Conservation (phyloP, 306 rosid species). For the Gleditsia sinensis region DNA sequence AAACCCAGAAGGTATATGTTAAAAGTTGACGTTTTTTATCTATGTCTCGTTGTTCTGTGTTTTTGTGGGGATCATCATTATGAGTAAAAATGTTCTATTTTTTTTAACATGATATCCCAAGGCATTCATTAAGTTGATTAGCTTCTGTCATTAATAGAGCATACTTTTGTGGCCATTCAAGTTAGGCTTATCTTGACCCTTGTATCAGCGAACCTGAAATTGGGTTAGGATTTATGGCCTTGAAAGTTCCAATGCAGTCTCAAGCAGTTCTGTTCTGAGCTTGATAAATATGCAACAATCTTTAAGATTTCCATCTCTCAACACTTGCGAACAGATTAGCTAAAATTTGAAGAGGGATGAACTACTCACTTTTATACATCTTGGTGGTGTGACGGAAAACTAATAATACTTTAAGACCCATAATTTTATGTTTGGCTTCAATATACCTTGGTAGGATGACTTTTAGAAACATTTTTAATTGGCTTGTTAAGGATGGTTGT, state of each 20-base stretch:
- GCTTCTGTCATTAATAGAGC: neutral
- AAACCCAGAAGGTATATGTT: slow-evolving; percentile 54
- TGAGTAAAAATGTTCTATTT: too few relatives aligned
- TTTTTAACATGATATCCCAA: neutral
- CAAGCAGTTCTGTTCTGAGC: neutral
- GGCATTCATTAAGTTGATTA: neutral
- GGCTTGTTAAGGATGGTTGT: slow-evolving; percentile 1
- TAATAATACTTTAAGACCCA: neutral
- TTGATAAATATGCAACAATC: neutral
- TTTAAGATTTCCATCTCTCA: slow-evolving; percentile 6
- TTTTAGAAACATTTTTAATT: neutral
- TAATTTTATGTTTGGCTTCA: neutral
- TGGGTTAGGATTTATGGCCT: slow-evolving; percentile 1
- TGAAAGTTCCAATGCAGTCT: slow-evolving; percentile 14
- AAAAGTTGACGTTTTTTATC: neutral
- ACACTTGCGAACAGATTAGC: neutral
- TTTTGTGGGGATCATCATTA: too few relatives aligned
- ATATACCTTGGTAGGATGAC: neutral
- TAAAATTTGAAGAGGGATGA: slow-evolving; percentile 3
- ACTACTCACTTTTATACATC: neutral
- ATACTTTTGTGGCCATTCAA: slow-evolving; percentile 1
- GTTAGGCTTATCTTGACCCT: slow-evolving; percentile 13
- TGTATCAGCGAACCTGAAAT: slow-evolving; percentile 10
- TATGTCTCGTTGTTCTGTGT: too few relatives aligned
- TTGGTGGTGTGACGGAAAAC: neutral